Base-by-base conservation (phyloP, 306 rosid species). In the Fragaria ananassa region DNA sequence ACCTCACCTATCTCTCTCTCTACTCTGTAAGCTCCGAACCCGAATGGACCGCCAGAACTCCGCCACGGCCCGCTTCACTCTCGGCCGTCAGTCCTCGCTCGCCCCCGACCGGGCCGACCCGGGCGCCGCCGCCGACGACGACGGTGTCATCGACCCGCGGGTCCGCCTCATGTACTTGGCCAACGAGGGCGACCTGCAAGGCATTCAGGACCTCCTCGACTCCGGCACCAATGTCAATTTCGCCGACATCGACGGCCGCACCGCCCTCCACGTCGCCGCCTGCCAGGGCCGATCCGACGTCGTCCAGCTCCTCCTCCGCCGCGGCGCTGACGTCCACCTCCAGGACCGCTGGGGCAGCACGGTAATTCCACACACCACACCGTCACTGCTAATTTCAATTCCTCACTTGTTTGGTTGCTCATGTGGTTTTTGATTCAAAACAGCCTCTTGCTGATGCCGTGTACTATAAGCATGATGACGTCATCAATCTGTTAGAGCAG, bases 401-500 rank as follows among this genome's bases (percentile, higher is more conserved):
- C 14, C 25, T 7, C 23, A 14, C 41, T 23, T 5, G 6, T 21
- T 17, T n/a, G 42, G 2, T 46, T 7, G 42, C 7, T 4, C 14
- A 58, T 25, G 29, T 23, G 72, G 25, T 25, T 37, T 46, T 44
- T 44, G 37, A 3, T 80, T 80, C 47, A 81, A 81, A 79, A 86
- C 76, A 95, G 99, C 98, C 98, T 79, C 89, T 92, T 8, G 97
- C 89, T 18, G 99, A 95, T 89, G 99, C 99, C 3, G 58, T 90
- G 85, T 87, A 88, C 81, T 95, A 95, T 83, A 92, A 90, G 67
- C 89, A 95, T 17, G 86, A 86, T n/a, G 84, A 87, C 66, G 92
- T 92, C 54, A 93, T 89, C 61, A 89, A 87, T 56, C 88, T 95
- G 60, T 76, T 95, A 77, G 99, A 95, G 89, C 78, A 87, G 72